These are phyloP conservation scores for Xylariales sp. DNA, from an alignment of 2,329 filamentous ascomycete genomes.

Conservation along the genomic window DNA sequence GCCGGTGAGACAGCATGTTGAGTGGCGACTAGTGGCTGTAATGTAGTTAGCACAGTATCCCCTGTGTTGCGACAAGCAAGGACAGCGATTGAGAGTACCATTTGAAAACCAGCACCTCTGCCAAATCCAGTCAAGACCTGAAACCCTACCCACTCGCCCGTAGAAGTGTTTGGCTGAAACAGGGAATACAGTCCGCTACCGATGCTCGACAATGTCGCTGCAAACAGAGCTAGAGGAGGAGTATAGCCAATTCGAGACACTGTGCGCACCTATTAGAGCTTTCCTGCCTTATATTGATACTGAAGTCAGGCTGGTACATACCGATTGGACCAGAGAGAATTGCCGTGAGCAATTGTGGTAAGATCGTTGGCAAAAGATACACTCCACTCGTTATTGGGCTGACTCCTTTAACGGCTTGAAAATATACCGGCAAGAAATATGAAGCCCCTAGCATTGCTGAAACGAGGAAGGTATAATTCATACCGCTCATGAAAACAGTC, in stretches of 20 bases:
- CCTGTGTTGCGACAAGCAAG: neutral
- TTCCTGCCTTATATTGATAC: neutral
- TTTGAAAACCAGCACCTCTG: slow-evolving; percentile 18
- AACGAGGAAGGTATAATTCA: slow-evolving; percentile 12
- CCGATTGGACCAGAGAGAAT: slow-evolving; percentile 2
- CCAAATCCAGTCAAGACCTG: slow-evolving; percentile 20
- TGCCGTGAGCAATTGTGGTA: slow-evolving; percentile 26
- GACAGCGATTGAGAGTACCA: slow-evolving; percentile 10
- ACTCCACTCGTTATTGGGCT: slow-evolving; percentile 24
- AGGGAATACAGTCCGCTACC: slow-evolving; percentile 15
- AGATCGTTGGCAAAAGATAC: slow-evolving; percentile 23
- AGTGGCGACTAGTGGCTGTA: slow-evolving; percentile 3
- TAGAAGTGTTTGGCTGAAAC: slow-evolving; percentile 10
- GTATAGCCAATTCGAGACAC: slow-evolving; percentile 17
- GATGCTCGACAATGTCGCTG: slow-evolving; percentile 11
- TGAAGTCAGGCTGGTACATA: neutral
- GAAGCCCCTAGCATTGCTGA: slow-evolving; percentile 13
- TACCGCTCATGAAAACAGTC: slow-evolving; percentile 34
- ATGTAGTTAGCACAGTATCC: no score
- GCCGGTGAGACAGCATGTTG: slow-evolving; percentile 6
- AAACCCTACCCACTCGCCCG: slow-evolving; percentile 14
- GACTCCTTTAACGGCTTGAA: slow-evolving; percentile 6
- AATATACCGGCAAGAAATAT: slow-evolving; percentile 9
- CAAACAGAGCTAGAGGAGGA: slow-evolving; percentile 13
- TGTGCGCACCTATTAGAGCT: slow-evolving; percentile 2